Base-by-base conservation (phyloP, 805 yeast genomes). In the Nakazawaea ernobii region DNA sequence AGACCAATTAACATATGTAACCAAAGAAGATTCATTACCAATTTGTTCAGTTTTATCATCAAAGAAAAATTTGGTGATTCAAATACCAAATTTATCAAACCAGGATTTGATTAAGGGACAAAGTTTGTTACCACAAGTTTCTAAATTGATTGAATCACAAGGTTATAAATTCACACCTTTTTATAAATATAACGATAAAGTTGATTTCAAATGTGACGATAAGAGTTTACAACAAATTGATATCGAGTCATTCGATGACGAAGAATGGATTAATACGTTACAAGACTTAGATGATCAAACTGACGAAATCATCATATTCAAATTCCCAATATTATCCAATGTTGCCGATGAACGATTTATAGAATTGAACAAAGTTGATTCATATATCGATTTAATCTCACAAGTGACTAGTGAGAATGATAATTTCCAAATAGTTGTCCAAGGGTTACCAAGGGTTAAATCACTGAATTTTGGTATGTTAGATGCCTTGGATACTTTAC, bases 391-490 rank as follows among this genome's bases (percentile, higher is more conserved):
- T 32, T 32, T 33, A 9, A n/a, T 49, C 7, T 49, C 27, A 24
- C 42, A 29, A 39, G 39, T 32, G 38, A 39, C 20, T n/a, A 26
- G 28, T 1, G 47, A 52, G n/a, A 42, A 51, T 7, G 42, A 40
- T 5, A 27, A 51, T 10, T 48, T 51, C 15, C 52, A 55, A 35
- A 32, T 63, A 8, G 55, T 65, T 28, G 51, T 66, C 37, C 70
- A 66, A 53, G 70, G 69, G 15, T 41, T 65, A 26, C 70, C 70
- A 32, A 35, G 52, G 7, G 55, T 55, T 40, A 37, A 46, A 8
- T 24, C 10, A 20, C 15, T 27, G 7, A 13, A 28, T 5, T 17
- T 13, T 17, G 8, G 17, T 6, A 9, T 42, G 29, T 27, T 27
- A 10, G 44, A 3, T 53, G 49, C 43, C 30, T 55, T n/a, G 53